These are phyloP conservation scores for Hemileccinum impolitum DNA, from an alignment of 768 basidiomycete species.

Conservation along the genomic window DNA sequence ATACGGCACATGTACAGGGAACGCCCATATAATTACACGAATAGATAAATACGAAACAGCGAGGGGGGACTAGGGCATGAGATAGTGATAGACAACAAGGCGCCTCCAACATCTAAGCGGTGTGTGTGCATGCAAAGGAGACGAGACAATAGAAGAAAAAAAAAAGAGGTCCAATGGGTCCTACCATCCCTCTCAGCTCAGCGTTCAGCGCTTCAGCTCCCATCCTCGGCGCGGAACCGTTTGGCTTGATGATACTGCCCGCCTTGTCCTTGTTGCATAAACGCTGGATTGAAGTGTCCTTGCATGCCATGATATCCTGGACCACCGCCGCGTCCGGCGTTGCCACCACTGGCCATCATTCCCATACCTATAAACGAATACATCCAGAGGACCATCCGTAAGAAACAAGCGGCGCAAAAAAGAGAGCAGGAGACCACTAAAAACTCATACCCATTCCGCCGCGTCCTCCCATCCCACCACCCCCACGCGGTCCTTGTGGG, in stretches of 20 bases:
- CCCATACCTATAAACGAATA: conserved; percentile 45
- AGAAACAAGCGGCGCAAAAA: conserved; percentile 24
- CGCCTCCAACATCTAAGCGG: too few species aligned
- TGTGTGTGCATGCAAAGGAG: not conserved
- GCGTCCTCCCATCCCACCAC: conserved; percentile 43
- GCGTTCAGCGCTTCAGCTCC: conserved; percentile 33
- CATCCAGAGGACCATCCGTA: conserved; percentile 29
- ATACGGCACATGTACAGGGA: too few species aligned
- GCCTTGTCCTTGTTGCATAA: conserved; percentile 51
- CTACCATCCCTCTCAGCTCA: too few species aligned
- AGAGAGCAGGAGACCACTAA: conserved; percentile 20
- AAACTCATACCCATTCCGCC: conserved; percentile 52
- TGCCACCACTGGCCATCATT: conserved; percentile 46
- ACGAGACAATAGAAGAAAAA: not conserved
- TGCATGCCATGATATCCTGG: conserved; percentile 44
- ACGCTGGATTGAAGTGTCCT: conserved; percentile 76
- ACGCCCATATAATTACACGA: conserved; percentile 20
- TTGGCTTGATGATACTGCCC: conserved; percentile 47
- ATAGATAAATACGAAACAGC: conserved; percentile 22
- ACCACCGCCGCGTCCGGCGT: conserved; percentile 32
- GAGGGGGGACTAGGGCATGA: too few species aligned
- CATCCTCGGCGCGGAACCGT: conserved; percentile 53
- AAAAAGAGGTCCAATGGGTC: not conserved
- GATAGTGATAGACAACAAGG: too few species aligned
- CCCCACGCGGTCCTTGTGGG: conserved; percentile 42